These are phyloP conservation scores for Teratosphaeria nubilosa DNA, from an alignment of 2,329 filamentous ascomycete species.

Conservation along the genomic window DNA sequence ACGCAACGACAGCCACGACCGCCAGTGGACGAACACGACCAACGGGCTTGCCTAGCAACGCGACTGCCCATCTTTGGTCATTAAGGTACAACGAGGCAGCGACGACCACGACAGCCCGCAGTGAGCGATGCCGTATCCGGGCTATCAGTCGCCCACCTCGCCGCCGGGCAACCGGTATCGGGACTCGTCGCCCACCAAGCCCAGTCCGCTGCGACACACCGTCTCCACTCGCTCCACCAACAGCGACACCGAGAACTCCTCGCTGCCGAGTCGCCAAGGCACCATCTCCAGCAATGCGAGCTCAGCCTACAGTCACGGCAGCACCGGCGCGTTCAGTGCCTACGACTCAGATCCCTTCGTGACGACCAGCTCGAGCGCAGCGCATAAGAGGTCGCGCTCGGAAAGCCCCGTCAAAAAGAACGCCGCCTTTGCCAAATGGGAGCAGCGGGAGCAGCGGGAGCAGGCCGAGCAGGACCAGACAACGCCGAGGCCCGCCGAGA, in stretches of 20 bases:
- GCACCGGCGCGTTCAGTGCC: conserved; percentile 8
- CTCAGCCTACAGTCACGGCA: conserved; percentile 16
- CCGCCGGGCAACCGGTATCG: conserved; percentile 23
- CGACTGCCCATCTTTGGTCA: not conserved
- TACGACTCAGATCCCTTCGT: conserved; percentile 25
- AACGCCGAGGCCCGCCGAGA: conserved; percentile 11
- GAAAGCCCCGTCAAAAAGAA: conserved; percentile 28
- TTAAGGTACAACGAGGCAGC: not conserved
- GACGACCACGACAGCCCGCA: not conserved
- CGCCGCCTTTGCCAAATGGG: conserved; percentile 20
- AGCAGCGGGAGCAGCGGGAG: conserved; percentile 19
- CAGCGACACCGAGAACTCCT: conserved; percentile 23
- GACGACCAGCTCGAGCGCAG: conserved; percentile 11
- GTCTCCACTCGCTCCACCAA: conserved; percentile 24
- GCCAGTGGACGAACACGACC: not conserved
- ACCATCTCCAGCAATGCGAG: conserved; percentile 22
- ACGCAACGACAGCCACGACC: not conserved
- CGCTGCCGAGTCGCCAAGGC: conserved; percentile 17
- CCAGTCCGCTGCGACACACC: conserved; percentile 24
- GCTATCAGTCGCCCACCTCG: conserved; percentile 19
- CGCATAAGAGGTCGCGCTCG: conserved; percentile 21
- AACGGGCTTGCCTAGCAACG: not conserved
- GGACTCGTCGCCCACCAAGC: conserved; percentile 24
- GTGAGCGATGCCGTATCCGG: conserved; percentile 9
- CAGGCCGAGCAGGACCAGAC: conserved; percentile 13